Conservation (phyloP, 495 filamentous ascomycete species). For the Penicillium angulare region DNA sequence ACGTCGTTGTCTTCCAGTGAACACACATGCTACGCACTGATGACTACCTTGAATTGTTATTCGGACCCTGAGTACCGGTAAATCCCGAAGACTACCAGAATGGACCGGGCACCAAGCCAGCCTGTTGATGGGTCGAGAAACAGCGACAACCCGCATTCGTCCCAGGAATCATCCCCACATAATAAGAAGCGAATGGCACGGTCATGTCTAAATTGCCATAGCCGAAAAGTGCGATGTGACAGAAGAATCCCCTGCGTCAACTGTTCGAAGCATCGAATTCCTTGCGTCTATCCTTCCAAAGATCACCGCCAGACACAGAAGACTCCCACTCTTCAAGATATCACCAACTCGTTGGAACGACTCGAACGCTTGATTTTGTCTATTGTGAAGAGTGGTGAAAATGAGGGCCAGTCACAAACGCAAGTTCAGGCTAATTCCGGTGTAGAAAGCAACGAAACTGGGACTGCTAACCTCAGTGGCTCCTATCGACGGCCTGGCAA, state of each 20-base stretch:
- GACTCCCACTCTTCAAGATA: slow-evolving; percentile 48
- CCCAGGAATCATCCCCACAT: too few species aligned
- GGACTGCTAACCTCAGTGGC: too few species aligned
- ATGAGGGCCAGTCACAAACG: neutral
- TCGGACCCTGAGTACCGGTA: too few species aligned
- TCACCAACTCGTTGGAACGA: slow-evolving; percentile 51
- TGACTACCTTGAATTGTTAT: too few species aligned
- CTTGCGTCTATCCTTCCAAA: slow-evolving; percentile 55
- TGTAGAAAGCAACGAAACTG: neutral
- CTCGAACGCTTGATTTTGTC: slow-evolving; percentile 45
- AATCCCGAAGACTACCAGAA: too few species aligned
- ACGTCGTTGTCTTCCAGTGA: too few species aligned
- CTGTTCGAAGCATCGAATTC: slow-evolving; percentile 55
- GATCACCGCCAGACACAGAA: slow-evolving; percentile 53
- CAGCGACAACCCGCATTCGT: too few species aligned
- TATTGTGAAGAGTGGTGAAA: neutral
- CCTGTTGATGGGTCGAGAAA: too few species aligned
- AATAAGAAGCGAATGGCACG: too few species aligned
- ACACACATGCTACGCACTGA: too few species aligned
- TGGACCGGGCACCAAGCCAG: too few species aligned
- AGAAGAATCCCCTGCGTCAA: slow-evolving; percentile 60
- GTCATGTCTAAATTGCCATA: slow-evolving; percentile 45
- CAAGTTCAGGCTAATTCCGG: neutral
- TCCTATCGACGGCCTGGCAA: neutral
- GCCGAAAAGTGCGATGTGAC: slow-evolving; percentile 64